Evolutionary conservation across 2,329 filamentous ascomycete species (phyloP).

Genomic region (Pseudopithomyces maydicus): DNA sequence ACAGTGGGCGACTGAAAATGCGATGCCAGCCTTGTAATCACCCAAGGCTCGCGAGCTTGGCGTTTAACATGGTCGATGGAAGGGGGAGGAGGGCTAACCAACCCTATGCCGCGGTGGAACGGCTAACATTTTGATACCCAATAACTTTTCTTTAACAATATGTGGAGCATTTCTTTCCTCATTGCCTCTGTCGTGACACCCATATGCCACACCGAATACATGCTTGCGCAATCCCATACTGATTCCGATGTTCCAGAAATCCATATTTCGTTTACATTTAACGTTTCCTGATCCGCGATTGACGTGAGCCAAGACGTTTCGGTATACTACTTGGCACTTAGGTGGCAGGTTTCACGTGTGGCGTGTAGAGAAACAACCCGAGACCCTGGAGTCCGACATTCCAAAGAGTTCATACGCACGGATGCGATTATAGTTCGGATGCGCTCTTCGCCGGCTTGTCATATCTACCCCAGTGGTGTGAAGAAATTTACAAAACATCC

Average conservation of each 20-base stretch:
- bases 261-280: background rate
- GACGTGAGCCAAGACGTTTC: background rate
- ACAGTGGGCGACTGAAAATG: constrained; percentile 39
- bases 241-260: background rate
- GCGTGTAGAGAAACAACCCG: background rate
- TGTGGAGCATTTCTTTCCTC: background rate
- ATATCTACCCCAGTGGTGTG: background rate
- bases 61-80: background rate
- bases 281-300: background rate
- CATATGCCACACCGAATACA: background rate
- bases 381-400: background rate
- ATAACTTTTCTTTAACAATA: background rate
- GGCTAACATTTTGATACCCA: background rate
- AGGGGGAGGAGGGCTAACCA: background rate
- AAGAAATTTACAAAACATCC: background rate
- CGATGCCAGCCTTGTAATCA: constrained; percentile 25
- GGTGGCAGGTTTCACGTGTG: background rate
- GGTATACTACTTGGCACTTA: background rate
- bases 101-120: background rate
- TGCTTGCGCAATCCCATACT: background rate
- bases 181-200: background rate
- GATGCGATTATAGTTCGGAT: background rate
- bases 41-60: background rate
- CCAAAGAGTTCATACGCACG: background rate
- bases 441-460: background rate